Conservation (phyloP, 1,284 basidiomycete species). For the Papiliotrema terrestris region DNA sequence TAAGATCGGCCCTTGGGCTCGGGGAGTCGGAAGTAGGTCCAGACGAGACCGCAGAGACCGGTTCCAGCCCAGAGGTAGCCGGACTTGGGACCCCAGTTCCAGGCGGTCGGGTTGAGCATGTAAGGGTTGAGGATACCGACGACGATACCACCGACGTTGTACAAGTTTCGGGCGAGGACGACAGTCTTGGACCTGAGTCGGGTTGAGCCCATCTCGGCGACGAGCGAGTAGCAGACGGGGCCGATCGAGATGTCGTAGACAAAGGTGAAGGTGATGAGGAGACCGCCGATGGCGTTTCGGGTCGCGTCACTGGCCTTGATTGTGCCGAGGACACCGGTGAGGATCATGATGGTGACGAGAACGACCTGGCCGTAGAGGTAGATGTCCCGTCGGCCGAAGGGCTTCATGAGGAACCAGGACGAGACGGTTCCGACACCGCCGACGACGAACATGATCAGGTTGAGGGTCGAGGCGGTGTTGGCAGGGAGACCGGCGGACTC, state of each 20-base stretch:
- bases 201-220: constrained; percentile 46
- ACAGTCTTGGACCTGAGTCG: constrained; percentile 51
- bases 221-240: constrained; percentile 17
- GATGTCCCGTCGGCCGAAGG: constrained; percentile 48
- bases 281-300: constrained; percentile 12
- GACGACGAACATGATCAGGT: constrained; percentile 30
- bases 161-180: constrained; percentile 41
- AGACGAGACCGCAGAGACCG: constrained; percentile 8
- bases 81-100: constrained; percentile 49
- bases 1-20: constrained; percentile 21
- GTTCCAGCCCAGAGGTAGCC: constrained; percentile 36
- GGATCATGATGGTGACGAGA: constrained; percentile 2
- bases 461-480: constrained; percentile 42
- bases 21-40: constrained; percentile 36
- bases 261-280: constrained; percentile 21
- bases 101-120: constrained; percentile 51
- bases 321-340: constrained; percentile 8
- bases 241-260: constrained; percentile 22
- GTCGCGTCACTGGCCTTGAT: background rate
- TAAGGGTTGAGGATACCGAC: constrained; percentile 48
- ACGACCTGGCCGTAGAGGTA: constrained; percentile 24
- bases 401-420: constrained; percentile 44
- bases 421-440: constrained; percentile 28
- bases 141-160: constrained; percentile 50
- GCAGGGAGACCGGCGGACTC: constrained; percentile 46